phyloP scores from a whole-genome alignment of 2,329 filamentous ascomycete genomes.

The Arthroderma uncinatum region DNA sequence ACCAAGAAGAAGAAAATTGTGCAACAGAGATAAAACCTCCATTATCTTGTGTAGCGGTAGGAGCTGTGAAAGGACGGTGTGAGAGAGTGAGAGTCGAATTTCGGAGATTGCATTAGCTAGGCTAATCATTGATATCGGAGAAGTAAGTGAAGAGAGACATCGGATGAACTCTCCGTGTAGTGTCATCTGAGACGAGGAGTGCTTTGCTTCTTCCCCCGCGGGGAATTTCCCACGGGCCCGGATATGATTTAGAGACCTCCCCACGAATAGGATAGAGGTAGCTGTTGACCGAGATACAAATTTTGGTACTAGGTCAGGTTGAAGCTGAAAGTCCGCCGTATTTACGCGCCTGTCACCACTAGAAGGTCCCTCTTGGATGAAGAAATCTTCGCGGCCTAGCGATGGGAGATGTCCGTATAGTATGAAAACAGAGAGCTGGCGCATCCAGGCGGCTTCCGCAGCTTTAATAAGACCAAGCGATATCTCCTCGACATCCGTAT shows the following conservation, averaged over 20 bases:
- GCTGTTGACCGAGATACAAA: conserved; percentile 68
- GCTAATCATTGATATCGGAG: conserved; percentile 60
- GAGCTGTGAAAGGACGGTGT: conserved; percentile 70
- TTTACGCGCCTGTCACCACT: conserved; percentile 31
- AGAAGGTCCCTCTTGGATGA: conserved; percentile 47
- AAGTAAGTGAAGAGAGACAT: conserved; percentile 55
- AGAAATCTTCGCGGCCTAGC: conserved; percentile 75
- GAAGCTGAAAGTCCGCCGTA: conserved; percentile 47
- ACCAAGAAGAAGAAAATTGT: conserved; percentile 78
- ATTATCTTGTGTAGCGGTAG: conserved; percentile 66
- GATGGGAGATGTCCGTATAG: conserved; percentile 73
- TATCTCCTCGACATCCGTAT: conserved; percentile 69
- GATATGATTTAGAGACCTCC: conserved; percentile 77
- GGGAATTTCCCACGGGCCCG: conserved; percentile 40
- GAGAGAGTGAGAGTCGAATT: conserved; percentile 71
- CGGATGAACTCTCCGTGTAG: conserved; percentile 34
- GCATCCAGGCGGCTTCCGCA: conserved; percentile 83
- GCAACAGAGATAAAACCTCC: conserved; percentile 63
- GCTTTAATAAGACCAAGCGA: conserved; percentile 60
- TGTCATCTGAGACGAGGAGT: conserved; percentile 51
- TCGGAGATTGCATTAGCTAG: conserved; percentile 62
- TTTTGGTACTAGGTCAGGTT: conserved; percentile 55
- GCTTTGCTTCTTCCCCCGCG: conserved; percentile 22
- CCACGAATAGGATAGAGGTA: conserved; percentile 78
- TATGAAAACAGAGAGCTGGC: conserved; percentile 81